Evolutionary conservation across 2,329 filamentous ascomycete species (phyloP).

Genomic region (Aureobasidium melanogenum): DNA sequence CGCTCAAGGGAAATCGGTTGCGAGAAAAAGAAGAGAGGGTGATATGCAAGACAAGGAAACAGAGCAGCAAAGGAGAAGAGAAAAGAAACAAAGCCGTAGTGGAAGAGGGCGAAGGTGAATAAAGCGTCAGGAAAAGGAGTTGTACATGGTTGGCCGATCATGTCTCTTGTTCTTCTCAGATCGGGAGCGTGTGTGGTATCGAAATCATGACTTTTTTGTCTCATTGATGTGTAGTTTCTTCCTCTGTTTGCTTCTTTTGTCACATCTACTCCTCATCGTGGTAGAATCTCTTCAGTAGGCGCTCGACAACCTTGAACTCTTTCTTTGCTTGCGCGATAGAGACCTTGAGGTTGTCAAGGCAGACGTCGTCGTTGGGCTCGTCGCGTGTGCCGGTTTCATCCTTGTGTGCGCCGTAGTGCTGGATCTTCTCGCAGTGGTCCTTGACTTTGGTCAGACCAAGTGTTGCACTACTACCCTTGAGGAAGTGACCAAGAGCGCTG

Average conservation of each 20-base stretch:
- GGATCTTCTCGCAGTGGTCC: slow-evolving; percentile 92
- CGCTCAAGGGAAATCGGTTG: background rate
- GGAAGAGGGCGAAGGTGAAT: background rate
- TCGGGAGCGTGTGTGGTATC: background rate
- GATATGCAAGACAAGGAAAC: background rate
- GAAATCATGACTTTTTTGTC: slow-evolving; percentile 4
- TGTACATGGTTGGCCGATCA: background rate
- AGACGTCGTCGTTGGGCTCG: slow-evolving; percentile 58
- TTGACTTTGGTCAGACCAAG: slow-evolving; percentile 84
- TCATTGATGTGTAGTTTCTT: background rate
- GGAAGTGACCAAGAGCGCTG: slow-evolving; percentile 82
- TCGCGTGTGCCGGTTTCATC: slow-evolving; percentile 63
- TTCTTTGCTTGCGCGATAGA: slow-evolving; percentile 63
- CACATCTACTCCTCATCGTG: slow-evolving; percentile 36
- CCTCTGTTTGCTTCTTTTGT: background rate
- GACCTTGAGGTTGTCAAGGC: slow-evolving; percentile 59
- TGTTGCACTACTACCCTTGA: slow-evolving; percentile 94
- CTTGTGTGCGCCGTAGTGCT: slow-evolving; percentile 78
- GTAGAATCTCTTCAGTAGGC: slow-evolving; percentile 63
- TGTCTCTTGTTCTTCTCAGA: background rate
- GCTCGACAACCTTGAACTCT: slow-evolving; percentile 68
- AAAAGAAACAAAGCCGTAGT: background rate
- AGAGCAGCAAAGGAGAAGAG: background rate
- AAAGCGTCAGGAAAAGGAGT: background rate
- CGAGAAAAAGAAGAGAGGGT: background rate